Evolutionary conservation across 345 rosid species (phyloP), one percentile per base, ranked within the genome.

Genomic region (Brassica juncea): DNA sequence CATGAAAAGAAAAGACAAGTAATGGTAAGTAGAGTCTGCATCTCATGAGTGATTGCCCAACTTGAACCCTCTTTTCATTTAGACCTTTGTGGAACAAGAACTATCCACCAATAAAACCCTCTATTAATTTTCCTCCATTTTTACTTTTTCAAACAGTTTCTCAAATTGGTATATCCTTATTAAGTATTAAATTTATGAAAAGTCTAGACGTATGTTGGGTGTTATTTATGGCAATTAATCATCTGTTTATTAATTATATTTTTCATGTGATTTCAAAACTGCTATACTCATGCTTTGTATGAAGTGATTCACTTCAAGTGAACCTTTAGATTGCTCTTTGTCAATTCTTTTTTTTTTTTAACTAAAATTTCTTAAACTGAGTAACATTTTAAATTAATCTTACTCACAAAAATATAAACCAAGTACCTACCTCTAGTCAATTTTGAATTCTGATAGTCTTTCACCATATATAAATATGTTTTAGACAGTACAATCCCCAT

Each of bases 31-130:
- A 81, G 81, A 81, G 66, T 81, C 77, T 76, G 81, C 34, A 32
- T 71, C 84, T 71, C 83, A 81, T 81, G 83, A 76, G 80, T 81
- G 73, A 71, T 71, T 81, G 73, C 77, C 72, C 72, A 80, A 80
- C 76, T 80, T 75, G 76, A 80, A 65, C 80, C 54, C 73, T 80
- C 80, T 70, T 80, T 75, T 74, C 75, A 74, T 64, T 70, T 73
- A 72, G 69, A 73, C 78, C 65, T 80, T 75, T 80, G 76, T 80
- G 79, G 63, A 80, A 80, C 79, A 80, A 69, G 72, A 80, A 63
- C 37, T 64, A 75, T 39, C 79, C 71, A 74, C 64, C 66, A 39
- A 75, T 54, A 80, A 34, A 39, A 9, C 44, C 10, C 11, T 42
- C 16, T 11, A 11, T 60, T 23, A 55, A 62, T 32, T 52, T 55